These are phyloP conservation scores for Epichloe aotearoae DNA, from an alignment of 2,329 filamentous ascomycete genomes.

Conservation along the genomic window DNA sequence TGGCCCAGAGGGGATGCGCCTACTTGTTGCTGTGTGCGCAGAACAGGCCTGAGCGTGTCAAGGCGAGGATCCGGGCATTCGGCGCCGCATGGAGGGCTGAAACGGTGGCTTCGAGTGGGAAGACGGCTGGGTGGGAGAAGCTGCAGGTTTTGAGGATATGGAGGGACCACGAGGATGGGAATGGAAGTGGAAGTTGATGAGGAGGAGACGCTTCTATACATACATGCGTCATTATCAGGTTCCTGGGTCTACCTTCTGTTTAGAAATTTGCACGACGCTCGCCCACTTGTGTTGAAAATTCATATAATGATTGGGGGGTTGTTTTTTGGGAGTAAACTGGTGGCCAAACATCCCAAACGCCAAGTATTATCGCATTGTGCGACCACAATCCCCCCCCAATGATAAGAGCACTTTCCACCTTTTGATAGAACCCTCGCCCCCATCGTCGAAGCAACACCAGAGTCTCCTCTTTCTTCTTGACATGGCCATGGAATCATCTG, in stretches of 20 bases:
- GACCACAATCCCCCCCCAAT: not conserved
- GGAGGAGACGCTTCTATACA: not conserved
- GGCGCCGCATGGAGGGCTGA: constrained; percentile 54
- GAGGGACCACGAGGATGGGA: constrained; percentile 29
- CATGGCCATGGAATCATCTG: not conserved
- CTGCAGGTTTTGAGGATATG: constrained; percentile 81
- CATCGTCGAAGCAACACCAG: not conserved
- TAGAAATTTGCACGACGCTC: not conserved
- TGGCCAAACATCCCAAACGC: constrained; percentile 23
- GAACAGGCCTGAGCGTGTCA: constrained; percentile 71
- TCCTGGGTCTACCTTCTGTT: too few species aligned
- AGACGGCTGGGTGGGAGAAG: constrained; percentile 87
- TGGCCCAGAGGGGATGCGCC: constrained; percentile 60
- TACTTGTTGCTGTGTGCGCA: constrained; percentile 85
- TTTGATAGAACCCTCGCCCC: constrained; percentile 2
- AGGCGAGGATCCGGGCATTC: constrained; percentile 42
- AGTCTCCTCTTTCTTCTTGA: not conserved
- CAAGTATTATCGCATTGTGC: constrained; percentile 16
- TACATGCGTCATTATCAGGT: not conserved
- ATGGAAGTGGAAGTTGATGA: too few species aligned
- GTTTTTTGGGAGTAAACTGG: constrained; percentile 5
- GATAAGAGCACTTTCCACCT: constrained; percentile 5
- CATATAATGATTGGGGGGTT: not conserved
- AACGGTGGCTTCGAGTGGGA: constrained; percentile 71
- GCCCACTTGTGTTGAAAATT: not conserved